phyloP scores from a whole-genome alignment of 2,329 filamentous ascomycete genomes.

The Tympanopsis confertula region DNA sequence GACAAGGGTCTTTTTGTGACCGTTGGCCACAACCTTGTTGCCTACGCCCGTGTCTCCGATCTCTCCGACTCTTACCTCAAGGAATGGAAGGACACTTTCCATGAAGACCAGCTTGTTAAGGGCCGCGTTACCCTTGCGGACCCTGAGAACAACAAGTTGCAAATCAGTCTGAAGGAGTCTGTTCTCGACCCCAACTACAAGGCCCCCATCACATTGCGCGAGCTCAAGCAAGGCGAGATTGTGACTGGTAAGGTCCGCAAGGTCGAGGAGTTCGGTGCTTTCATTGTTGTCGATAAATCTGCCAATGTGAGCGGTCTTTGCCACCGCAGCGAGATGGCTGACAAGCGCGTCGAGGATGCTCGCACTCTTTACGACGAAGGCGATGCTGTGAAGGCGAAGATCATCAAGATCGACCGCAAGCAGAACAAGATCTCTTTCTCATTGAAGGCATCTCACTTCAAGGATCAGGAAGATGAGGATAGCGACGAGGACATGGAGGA shows the following conservation, averaged over 20 bases:
- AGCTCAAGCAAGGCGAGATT: slow-evolving; percentile 68
- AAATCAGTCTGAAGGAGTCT: slow-evolving; percentile 79
- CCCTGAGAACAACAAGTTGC: slow-evolving; percentile 55
- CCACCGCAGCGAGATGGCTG: slow-evolving; percentile 84
- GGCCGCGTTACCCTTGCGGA: slow-evolving; percentile 73
- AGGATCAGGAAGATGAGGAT: slow-evolving; percentile 42
- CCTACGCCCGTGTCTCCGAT: slow-evolving; percentile 74
- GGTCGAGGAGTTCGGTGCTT: slow-evolving; percentile 89
- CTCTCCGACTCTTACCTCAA: slow-evolving; percentile 86
- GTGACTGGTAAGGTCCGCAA: slow-evolving; percentile 86
- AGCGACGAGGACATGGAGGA: slow-evolving; percentile 26
- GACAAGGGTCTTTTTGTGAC: slow-evolving; percentile 83
- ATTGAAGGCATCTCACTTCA: slow-evolving; percentile 85
- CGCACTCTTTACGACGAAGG: slow-evolving; percentile 80
- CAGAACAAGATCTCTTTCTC: slow-evolving; percentile 78
- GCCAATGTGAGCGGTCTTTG: slow-evolving; percentile 85
- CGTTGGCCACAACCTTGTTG: slow-evolving; percentile 70
- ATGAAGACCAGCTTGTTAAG: slow-evolving; percentile 80
- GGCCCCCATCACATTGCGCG: slow-evolving; percentile 60
- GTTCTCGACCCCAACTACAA: slow-evolving; percentile 70
- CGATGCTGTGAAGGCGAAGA: slow-evolving; percentile 83
- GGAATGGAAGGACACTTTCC: slow-evolving; percentile 85
- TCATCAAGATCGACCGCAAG: slow-evolving; percentile 65
- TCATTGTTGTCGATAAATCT: slow-evolving; percentile 80
- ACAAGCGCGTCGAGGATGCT: slow-evolving; percentile 71